Base-by-base conservation (phyloP, 1,139 yeast species). In the Hemisphaericaspora lyxosophila region DNA sequence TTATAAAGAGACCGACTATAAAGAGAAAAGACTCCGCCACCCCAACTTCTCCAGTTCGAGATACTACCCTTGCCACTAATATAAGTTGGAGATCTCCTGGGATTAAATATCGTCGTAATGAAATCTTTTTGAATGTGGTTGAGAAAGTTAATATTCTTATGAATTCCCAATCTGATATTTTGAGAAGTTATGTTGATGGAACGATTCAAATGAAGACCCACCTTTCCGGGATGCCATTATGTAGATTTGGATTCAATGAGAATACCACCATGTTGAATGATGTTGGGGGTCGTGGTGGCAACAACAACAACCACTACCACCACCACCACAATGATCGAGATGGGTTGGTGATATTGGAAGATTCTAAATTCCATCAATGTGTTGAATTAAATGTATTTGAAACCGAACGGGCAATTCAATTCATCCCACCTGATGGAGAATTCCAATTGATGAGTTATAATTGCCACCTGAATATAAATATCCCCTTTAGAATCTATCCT, bases 361-460 rank as follows among this genome's bases (percentile, higher is more conserved):
- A 88, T 57, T 82, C 88, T 51, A 88, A 85, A 49, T 86, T 90
- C 61, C 97, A 92, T 60, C 95, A 87, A 55, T 87, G 96, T 63
- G 96, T 87, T 17, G 77, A 94, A 45, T 68, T 88, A 43, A 80
- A 85, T 50, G 80, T 85, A 49, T 88, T 86, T 59, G 95, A 87
- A 53, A 78, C 77, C 45, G 90, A 85, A 52, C 73, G 89, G 40
- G 80, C 85, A 23, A 86, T 88, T 49, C 82, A 92, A 16, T 87
- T 87, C 55, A 82, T 85, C 24, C 96, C 96, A 7, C 96, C 97
- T 1, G 97, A 90, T 62, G 97, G 97, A 0, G 84, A 82, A 40
- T 88, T 88, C 58, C 95, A 89, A 57, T 73, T 92, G 41, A 84
- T 92, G 94, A 69, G 80, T 33, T 90, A 90, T 44, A 70, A 75